phyloP scores from a whole-genome alignment of 2,329 filamentous ascomycete genomes.

The Curvularia verruculosa region DNA sequence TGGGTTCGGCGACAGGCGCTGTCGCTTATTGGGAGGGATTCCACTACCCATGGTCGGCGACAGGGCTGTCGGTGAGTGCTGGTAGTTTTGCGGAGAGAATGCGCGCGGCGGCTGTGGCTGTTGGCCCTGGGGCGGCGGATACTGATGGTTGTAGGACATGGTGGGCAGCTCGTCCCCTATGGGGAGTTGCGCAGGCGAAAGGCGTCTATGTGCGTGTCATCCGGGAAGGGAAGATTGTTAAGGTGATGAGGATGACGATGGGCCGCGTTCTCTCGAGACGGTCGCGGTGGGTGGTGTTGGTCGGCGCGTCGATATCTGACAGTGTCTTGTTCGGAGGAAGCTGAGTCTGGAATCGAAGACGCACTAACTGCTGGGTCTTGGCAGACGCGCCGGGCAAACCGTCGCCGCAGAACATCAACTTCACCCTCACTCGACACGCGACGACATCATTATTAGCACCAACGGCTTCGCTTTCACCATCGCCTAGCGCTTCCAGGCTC shows the following conservation, averaged over 20 bases:
- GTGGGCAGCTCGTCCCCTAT: slow-evolving; percentile 35
- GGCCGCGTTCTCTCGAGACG: slow-evolving; percentile 11
- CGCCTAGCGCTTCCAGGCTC: not conserved
- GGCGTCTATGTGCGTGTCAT: slow-evolving; percentile 34
- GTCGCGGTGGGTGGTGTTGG: slow-evolving; percentile 15
- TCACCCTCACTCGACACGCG: slow-evolving; percentile 1
- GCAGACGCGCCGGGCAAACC: slow-evolving; percentile 38
- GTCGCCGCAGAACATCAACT: slow-evolving; percentile 11
- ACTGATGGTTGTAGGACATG: slow-evolving; percentile 45
- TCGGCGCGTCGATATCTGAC: slow-evolving; percentile 24
- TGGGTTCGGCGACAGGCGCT: slow-evolving; percentile 69
- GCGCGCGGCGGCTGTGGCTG: slow-evolving; percentile 48
- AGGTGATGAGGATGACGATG: slow-evolving; percentile 12
- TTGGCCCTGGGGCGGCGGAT: slow-evolving; percentile 29
- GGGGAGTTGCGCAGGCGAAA: slow-evolving; percentile 32
- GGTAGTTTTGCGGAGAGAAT: slow-evolving; percentile 45
- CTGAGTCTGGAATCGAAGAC: slow-evolving; percentile 26
- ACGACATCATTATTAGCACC: slow-evolving; percentile 4
- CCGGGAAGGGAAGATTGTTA: slow-evolving; percentile 15
- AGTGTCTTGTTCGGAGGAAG: slow-evolving; percentile 25
- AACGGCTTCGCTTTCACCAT: not conserved
- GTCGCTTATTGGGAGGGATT: slow-evolving; percentile 74
- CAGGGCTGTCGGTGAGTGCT: slow-evolving; percentile 60
- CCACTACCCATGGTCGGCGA: slow-evolving; percentile 52
- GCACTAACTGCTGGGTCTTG: slow-evolving; percentile 27